These are phyloP conservation scores for Solanum sejunctum DNA, from an alignment of 257 asterid species.

Conservation along the genomic window DNA sequence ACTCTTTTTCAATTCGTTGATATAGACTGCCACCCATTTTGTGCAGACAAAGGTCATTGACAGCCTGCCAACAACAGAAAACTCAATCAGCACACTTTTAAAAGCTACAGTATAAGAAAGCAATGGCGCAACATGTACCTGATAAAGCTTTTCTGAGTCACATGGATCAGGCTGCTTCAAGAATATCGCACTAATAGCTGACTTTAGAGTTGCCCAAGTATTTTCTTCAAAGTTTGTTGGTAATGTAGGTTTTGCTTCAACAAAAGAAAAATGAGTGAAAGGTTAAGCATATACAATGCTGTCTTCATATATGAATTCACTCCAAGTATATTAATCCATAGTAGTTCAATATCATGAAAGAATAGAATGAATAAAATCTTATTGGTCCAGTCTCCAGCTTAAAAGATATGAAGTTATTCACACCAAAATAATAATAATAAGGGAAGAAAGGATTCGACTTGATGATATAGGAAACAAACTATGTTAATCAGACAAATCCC, in stretches of 20 bases:
- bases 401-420: background rate
- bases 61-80: conserved; percentile 44
- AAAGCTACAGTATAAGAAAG: background rate
- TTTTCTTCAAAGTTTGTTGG: conserved; percentile 86
- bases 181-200: conserved; percentile 87
- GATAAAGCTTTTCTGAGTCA: conserved; percentile 87
- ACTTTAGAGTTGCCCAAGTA: conserved; percentile 86
- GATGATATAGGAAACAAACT: background rate
- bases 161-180: conserved; percentile 90
- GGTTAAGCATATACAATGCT: background rate
- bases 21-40: conserved; percentile 92
- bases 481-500: background rate
- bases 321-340: background rate
- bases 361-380: background rate
- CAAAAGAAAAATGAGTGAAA: background rate
- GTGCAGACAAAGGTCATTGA: conserved; percentile 85
- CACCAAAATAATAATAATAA: background rate
- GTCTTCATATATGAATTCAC: background rate
- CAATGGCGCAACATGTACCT: conserved; percentile 27
- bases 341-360: background rate
- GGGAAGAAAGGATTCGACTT: background rate
- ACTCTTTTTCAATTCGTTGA: conserved; percentile 73
- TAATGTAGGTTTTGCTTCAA: conserved; percentile 62
- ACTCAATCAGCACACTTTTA: conserved; percentile 8
- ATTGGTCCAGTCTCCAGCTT: background rate